These are phyloP conservation scores for Avena sativa DNA, from an alignment of 176 grass and related monocot genomes.

Conservation along the genomic window DNA sequence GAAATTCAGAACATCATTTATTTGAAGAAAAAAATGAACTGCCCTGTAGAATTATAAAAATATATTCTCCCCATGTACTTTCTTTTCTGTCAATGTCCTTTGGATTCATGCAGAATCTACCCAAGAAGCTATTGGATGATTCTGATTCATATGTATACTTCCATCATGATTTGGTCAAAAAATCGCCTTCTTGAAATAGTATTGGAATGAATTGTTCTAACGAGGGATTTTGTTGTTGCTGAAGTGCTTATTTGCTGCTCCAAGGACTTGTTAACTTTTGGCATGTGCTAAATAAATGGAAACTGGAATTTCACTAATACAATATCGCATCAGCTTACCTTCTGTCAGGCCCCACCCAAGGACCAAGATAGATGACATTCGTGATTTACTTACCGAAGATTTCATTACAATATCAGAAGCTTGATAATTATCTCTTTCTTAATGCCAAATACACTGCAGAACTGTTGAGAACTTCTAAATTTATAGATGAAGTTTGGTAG, in stretches of 20 bases:
- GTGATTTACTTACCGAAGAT: not conserved
- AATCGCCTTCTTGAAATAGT: not conserved
- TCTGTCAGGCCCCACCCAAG: not conserved
- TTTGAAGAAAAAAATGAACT: not conserved
- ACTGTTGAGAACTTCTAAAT: not conserved
- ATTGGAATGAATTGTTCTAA: slow-evolving; percentile 11
- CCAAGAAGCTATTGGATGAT: slow-evolving; percentile 9
- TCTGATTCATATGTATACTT: not conserved
- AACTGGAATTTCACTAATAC: not conserved
- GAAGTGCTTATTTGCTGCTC: slow-evolving; percentile 9
- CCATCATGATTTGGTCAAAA: not conserved
- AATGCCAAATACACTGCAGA: not conserved
- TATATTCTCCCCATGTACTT: not conserved
- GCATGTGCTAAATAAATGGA: slow-evolving; percentile 30
- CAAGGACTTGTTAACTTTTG: not conserved
- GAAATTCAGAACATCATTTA: not conserved
- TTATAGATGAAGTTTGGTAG: slow-evolving; percentile 35
- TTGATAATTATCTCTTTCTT: not conserved
- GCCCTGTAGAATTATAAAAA: slow-evolving; percentile 8
- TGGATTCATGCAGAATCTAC: slow-evolving; percentile 9
- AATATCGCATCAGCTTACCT: slow-evolving; percentile 18
- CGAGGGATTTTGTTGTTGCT: slow-evolving; percentile 10
- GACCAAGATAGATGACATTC: not conserved
- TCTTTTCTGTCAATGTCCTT: not conserved
- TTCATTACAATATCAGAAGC: not conserved